Evolutionary conservation across 306 rosid species (phyloP).

Genomic region (Vicia villosa): DNA sequence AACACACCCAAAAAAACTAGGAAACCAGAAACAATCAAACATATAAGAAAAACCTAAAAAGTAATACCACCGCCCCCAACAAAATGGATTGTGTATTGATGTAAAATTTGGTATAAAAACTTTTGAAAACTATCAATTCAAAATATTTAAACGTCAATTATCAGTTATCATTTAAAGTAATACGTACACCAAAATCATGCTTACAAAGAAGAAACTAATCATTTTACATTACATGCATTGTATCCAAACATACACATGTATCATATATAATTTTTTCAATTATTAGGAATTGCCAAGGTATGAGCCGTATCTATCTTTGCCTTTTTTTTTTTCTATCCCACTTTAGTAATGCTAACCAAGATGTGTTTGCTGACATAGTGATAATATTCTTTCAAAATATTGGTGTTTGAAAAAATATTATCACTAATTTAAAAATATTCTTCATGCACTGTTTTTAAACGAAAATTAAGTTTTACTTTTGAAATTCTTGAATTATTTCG

Average conservation of each 20-base stretch:
- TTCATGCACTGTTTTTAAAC: no score
- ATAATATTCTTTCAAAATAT: no score
- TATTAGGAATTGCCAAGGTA: constrained; percentile 32
- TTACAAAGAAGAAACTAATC: background rate
- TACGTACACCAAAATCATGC: background rate
- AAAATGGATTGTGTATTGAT: background rate
- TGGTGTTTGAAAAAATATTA: no score
- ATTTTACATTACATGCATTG: background rate
- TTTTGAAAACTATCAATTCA: background rate
- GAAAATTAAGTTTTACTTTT: no score
- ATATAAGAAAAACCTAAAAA: no score
- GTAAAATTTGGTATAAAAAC: background rate
- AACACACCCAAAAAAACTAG: no score
- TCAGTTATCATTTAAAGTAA: background rate
- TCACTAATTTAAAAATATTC: no score
- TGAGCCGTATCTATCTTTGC: background rate
- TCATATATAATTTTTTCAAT: constrained; percentile 10
- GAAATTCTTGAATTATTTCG: no score
- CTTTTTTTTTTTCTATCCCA: no score
- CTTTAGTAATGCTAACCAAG: background rate
- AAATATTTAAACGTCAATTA: background rate
- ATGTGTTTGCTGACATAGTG: no score
- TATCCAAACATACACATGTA: background rate
- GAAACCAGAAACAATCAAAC: no score
- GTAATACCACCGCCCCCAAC: no score